These are phyloP conservation scores for Eustoma russellianum DNA, from an alignment of 257 asterid genomes.

Conservation along the genomic window DNA sequence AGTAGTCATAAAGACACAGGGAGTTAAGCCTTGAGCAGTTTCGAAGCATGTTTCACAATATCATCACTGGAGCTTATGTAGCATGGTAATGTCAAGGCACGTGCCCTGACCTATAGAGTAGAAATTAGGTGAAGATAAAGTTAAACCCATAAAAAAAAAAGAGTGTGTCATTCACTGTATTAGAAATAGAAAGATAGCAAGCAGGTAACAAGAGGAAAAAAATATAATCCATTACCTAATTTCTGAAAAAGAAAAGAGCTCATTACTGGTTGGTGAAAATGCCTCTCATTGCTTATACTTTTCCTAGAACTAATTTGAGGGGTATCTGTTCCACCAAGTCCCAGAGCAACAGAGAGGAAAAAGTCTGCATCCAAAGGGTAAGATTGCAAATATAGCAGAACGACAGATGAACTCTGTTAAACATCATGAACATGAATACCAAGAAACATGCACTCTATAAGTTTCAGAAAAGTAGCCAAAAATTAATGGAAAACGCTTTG, in stretches of 20 bases:
- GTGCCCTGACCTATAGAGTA: constrained; percentile 66
- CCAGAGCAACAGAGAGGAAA: constrained; percentile 84
- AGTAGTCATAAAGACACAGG: constrained; percentile 85
- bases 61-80: constrained; percentile 64
- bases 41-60: constrained; percentile 71
- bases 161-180: too few relatives aligned
- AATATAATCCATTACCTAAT: constrained; percentile 38
- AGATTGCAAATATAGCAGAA: too few relatives aligned
- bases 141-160: too few relatives aligned
- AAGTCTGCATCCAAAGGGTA: constrained; percentile 64
- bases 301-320: constrained; percentile 61
- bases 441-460: too few relatives aligned
- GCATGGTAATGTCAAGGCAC: constrained; percentile 71
- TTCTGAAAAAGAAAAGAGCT: constrained; percentile 48
- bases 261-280: constrained; percentile 68
- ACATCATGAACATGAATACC: too few relatives aligned
- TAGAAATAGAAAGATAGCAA: too few relatives aligned
- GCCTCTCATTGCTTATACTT: constrained; percentile 94
- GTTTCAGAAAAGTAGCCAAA: too few relatives aligned
- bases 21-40: constrained; percentile 84
- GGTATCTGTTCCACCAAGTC: constrained; percentile 78
- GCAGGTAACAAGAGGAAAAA: neutral
- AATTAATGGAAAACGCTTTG: too few relatives aligned
- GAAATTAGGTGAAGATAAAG: too few relatives aligned
- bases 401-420: too few relatives aligned